Percentiles rank a stretch among this genome's conserved stretches.
Conservation (phyloP, 1,139 yeast genomes). For the Wickerhamomyces sp. region DNA sequence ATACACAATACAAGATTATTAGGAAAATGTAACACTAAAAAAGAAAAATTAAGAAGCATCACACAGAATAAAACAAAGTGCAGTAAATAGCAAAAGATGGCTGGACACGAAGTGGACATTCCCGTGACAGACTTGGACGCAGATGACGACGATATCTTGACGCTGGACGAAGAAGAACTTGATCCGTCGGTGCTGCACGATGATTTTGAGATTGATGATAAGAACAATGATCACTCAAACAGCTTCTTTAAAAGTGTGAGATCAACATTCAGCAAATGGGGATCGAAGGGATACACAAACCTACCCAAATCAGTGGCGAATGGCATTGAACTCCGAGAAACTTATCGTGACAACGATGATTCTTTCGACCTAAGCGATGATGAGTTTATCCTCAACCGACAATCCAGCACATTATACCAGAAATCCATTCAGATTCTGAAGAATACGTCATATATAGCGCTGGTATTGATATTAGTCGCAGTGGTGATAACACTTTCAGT, state of each 20-base stretch:
- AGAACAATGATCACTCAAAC: slow-evolving; percentile 3
- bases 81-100: slow-evolving; percentile 2
- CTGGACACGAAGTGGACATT: slow-evolving; percentile 42
- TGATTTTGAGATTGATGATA: slow-evolving; percentile 28
- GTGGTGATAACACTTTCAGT: slow-evolving; percentile 16
- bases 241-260: slow-evolving; percentile 4
- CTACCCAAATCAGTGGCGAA: slow-evolving; percentile 12
- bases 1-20: no score
- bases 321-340: slow-evolving; percentile 28
- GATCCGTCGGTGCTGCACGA: slow-evolving; percentile 26
- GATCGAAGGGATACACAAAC: slow-evolving; percentile 12
- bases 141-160: slow-evolving; percentile 40
- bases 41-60: neutral
- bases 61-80: no score
- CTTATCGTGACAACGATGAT: slow-evolving; percentile 14
- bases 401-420: neutral
- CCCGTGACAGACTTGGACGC: slow-evolving; percentile 60
- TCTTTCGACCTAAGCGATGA: slow-evolving; percentile 23
- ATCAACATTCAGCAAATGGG: slow-evolving; percentile 7
- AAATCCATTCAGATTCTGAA: slow-evolving; percentile 6
- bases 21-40: slow-evolving; percentile 1
- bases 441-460: slow-evolving; percentile 3
- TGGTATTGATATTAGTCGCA: slow-evolving; percentile 9
- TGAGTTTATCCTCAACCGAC: slow-evolving; percentile 18
- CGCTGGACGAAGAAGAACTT: slow-evolving; percentile 10